phyloP scores from a whole-genome alignment of 2,329 filamentous ascomycete species.

The Aspergillus tanneri region DNA sequence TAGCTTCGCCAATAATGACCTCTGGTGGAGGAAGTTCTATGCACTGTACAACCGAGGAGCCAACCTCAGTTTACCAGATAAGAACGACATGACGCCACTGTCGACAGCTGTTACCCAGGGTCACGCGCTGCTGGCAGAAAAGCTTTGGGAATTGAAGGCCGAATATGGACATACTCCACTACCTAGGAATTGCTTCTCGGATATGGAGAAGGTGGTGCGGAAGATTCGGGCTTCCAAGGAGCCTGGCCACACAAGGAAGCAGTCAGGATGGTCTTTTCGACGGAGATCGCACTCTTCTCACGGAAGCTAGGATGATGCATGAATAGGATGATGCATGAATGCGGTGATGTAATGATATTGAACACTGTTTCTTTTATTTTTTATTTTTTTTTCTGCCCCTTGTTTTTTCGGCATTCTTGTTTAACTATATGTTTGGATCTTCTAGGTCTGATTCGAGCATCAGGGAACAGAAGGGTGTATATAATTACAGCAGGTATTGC shows the following conservation, averaged over 20 bases:
- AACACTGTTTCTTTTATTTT: too few species aligned
- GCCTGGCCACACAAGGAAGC: neutral
- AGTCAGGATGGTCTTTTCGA: neutral
- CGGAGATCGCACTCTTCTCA: too few species aligned
- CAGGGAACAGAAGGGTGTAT: too few species aligned
- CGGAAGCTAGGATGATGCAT: too few species aligned
- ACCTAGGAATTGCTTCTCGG: neutral
- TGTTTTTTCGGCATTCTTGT: too few species aligned
- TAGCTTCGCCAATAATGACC: neutral
- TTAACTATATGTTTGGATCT: too few species aligned
- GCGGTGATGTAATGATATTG: too few species aligned
- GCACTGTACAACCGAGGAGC: neutral
- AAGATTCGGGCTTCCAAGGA: neutral
- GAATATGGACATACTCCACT: neutral
- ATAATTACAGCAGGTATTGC: too few species aligned
- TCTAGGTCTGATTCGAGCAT: too few species aligned
- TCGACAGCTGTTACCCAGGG: neutral
- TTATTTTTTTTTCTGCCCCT: too few species aligned
- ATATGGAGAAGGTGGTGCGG: neutral
- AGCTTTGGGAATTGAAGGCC: neutral
- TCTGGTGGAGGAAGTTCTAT: slow-evolving; percentile 4
- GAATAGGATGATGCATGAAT: too few species aligned
- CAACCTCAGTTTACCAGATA: slow-evolving; percentile 5
- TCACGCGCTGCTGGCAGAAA: neutral
- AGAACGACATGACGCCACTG: neutral